phyloP scores from a whole-genome alignment of 2,329 filamentous ascomycete genomes.

The Talaromyces funiculosus region DNA sequence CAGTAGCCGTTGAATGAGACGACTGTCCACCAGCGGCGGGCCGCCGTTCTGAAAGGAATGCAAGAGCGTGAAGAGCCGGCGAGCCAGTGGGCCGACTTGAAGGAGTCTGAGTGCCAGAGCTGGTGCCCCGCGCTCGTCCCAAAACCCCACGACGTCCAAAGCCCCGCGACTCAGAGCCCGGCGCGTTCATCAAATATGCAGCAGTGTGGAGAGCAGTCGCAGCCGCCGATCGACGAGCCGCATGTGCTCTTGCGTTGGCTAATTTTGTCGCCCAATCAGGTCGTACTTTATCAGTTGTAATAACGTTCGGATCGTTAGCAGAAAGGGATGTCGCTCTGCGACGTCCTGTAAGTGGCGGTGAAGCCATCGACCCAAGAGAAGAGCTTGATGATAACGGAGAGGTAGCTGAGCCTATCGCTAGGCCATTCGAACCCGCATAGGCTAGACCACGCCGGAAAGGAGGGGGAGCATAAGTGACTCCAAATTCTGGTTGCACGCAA shows the following conservation, averaged over 20 bases:
- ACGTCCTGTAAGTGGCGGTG: slow-evolving; percentile 39
- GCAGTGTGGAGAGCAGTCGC: slow-evolving; percentile 93
- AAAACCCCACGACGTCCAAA: slow-evolving; percentile 55
- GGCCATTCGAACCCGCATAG: slow-evolving; percentile 51
- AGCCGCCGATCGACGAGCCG: slow-evolving; percentile 79
- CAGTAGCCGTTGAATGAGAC: slow-evolving; percentile 15
- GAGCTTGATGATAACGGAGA: slow-evolving; percentile 84
- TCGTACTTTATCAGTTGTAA: slow-evolving; percentile 86
- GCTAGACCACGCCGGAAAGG: slow-evolving; percentile 78
- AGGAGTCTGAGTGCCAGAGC: slow-evolving; percentile 28
- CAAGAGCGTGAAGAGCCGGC: slow-evolving; percentile 41
- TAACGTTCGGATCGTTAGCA: slow-evolving; percentile 74
- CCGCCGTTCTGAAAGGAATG: slow-evolving; percentile 44
- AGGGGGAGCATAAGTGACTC: slow-evolving; percentile 88
- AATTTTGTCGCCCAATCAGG: slow-evolving; percentile 94
- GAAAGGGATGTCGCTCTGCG: slow-evolving; percentile 67
- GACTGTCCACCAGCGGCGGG: slow-evolving; percentile 26
- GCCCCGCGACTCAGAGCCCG: slow-evolving; percentile 43
- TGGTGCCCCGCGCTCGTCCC: slow-evolving; percentile 36
- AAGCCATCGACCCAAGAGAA: slow-evolving; percentile 52
- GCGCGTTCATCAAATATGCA: slow-evolving; percentile 74
- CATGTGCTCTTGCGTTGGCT: slow-evolving; percentile 74
- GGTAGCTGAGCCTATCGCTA: slow-evolving; percentile 46
- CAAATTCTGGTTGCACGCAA: slow-evolving; percentile 90
- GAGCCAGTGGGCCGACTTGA: slow-evolving; percentile 26